A percentile compares a stretch with the other conserved stretches of the same genome.
These are phyloP conservation scores for Phragmites australis DNA, from an alignment of 176 grass and related monocot species.

Conservation along the genomic window DNA sequence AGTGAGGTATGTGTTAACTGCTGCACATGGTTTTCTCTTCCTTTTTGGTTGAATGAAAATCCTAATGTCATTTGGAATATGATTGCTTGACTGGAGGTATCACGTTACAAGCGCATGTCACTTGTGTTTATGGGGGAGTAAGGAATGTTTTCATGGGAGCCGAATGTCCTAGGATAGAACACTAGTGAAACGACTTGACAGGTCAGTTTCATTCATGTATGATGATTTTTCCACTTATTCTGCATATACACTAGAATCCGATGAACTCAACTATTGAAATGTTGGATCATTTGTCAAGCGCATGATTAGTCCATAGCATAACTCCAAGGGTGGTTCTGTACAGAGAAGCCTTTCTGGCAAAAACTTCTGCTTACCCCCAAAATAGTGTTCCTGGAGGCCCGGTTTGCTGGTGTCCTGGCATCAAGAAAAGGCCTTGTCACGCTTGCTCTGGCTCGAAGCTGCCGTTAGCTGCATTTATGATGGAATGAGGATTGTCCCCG, in stretches of 20 bases:
- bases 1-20: neutral
- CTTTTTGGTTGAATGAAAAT: neutral
- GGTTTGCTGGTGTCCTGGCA: neutral
- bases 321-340: neutral
- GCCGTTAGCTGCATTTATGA: conserved; percentile 16
- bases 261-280: neutral
- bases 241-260: neutral
- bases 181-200: neutral
- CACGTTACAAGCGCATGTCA: neutral
- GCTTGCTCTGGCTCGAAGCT: neutral
- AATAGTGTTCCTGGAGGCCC: too few relatives aligned
- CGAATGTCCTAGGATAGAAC: neutral
- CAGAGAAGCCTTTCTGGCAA: neutral
- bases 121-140: neutral
- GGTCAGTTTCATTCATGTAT: neutral
- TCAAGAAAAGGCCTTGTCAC: neutral
- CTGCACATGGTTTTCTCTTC: neutral
- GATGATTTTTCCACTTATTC: neutral
- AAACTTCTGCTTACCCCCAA: neutral
- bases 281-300: neutral
- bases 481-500: neutral
- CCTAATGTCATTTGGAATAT: neutral
- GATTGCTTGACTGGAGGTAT: neutral
- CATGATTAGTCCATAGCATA: neutral
- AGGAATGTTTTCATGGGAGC: neutral